Evolutionary conservation across 805 yeast species (phyloP).

Genomic region (Suhomyces emberorum): DNA sequence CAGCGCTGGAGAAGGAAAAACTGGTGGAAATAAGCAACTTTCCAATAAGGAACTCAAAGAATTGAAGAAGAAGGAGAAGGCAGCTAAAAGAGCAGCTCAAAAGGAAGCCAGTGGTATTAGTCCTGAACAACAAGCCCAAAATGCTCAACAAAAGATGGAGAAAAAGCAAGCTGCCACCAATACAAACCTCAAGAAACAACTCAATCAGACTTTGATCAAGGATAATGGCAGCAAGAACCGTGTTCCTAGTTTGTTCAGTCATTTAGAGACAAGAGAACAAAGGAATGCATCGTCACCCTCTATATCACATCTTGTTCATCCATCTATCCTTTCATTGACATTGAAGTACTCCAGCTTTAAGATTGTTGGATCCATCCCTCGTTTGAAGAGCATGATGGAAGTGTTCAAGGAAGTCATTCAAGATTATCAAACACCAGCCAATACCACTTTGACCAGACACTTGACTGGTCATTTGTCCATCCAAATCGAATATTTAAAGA

Average conservation of each 20-base stretch:
- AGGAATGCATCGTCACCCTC: slow-evolving; percentile 55
- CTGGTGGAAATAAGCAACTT: slow-evolving; percentile 21
- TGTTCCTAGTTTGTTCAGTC: slow-evolving; percentile 69
- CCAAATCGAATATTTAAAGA: slow-evolving; percentile 88
- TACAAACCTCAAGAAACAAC: slow-evolving; percentile 51
- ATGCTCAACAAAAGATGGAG: slow-evolving; percentile 41
- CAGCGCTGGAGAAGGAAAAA: slow-evolving; percentile 1
- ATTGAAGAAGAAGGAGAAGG: slow-evolving; percentile 82
- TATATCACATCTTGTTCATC: slow-evolving; percentile 75
- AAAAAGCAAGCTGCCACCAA: slow-evolving; percentile 44
- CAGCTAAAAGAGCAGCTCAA: slow-evolving; percentile 87
- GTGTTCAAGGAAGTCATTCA: slow-evolving; percentile 77
- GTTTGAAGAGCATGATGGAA: slow-evolving; percentile 80
- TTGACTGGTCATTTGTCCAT: slow-evolving; percentile 83
- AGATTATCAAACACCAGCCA: slow-evolving; percentile 82
- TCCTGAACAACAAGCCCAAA: slow-evolving; percentile 42
- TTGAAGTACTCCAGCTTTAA: slow-evolving; percentile 78
- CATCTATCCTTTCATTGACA: slow-evolving; percentile 73
- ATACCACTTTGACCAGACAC: slow-evolving; percentile 82
- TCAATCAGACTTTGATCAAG: slow-evolving; percentile 48
- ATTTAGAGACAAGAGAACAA: slow-evolving; percentile 76
- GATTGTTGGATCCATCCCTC: slow-evolving; percentile 83
- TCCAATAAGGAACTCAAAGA: slow-evolving; percentile 85
- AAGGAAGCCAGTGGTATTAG: slow-evolving; percentile 64
- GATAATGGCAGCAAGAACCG: slow-evolving; percentile 37